These are phyloP conservation scores for Simmondsia chinensis DNA, from an alignment of 148 eudicot genomes.

Conservation along the genomic window DNA sequence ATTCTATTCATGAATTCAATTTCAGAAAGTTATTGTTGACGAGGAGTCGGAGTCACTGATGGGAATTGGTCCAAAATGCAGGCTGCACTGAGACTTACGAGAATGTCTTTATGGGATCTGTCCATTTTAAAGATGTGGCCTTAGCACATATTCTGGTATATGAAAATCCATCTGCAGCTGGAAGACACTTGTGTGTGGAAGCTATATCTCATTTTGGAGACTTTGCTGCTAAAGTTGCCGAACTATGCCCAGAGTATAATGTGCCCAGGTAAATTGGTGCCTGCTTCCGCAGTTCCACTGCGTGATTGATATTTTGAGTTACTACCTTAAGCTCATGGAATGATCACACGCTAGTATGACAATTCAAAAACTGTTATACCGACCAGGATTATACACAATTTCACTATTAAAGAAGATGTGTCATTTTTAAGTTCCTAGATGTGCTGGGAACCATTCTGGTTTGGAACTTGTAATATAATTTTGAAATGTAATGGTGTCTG, in stretches of 20 bases:
- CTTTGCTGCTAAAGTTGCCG: slow-evolving; percentile 78
- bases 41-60: too few species aligned
- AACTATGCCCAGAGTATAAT: slow-evolving; percentile 77
- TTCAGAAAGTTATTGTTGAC: too few species aligned
- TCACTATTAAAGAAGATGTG: too few species aligned
- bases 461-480: too few species aligned
- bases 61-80: slow-evolving; percentile 10
- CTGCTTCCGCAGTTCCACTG: neutral
- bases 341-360: neutral
- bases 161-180: slow-evolving; percentile 70
- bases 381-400: too few species aligned
- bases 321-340: neutral
- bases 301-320: neutral
- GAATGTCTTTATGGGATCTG: slow-evolving; percentile 71
- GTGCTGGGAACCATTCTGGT: too few species aligned
- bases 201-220: slow-evolving; percentile 79
- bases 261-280: slow-evolving; percentile 54
- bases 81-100: slow-evolving; percentile 69
- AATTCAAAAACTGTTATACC: too few species aligned
- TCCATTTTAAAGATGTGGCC: slow-evolving; percentile 95
- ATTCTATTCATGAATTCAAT: too few species aligned
- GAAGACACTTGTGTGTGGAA: slow-evolving; percentile 93
- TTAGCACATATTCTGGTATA: slow-evolving; percentile 87
- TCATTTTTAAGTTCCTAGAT: too few species aligned
- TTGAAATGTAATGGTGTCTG: too few species aligned